Conservation (phyloP, 176 grass and related monocot species). For the Stipa capillata region DNA sequence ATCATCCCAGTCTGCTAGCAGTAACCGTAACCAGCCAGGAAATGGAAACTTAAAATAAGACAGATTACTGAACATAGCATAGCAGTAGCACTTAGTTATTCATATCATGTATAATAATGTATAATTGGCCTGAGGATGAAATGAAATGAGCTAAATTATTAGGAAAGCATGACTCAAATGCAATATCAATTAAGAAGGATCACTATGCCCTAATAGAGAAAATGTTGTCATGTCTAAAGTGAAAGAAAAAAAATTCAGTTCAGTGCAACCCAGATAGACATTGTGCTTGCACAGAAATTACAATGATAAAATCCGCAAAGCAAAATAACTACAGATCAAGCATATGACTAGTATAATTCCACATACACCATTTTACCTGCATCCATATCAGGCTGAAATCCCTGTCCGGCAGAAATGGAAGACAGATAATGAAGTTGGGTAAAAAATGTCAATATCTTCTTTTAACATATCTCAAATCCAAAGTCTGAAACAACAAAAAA, state of each 20-base stretch:
- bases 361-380: slow-evolving; percentile 30
- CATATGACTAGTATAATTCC: background rate
- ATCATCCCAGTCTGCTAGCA: background rate
- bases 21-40: background rate
- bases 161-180: background rate
- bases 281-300: background rate
- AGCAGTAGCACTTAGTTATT: background rate
- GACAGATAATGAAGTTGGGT: background rate
- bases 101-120: background rate
- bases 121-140: background rate
- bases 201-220: background rate
- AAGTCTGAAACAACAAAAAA: background rate
- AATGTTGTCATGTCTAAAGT: background rate
- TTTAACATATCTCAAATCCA: background rate
- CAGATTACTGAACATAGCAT: background rate
- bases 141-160: background rate
- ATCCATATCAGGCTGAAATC: slow-evolving; percentile 24
- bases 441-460: background rate
- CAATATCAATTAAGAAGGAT: background rate
- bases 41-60: background rate
- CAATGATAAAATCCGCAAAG: background rate
- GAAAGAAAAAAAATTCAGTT: background rate
- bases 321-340: background rate
- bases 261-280: background rate
- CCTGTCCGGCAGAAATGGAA: slow-evolving; percentile 20